phyloP scores from a whole-genome alignment of 352 stramenopile species.

The Pythium phragmiticola region DNA sequence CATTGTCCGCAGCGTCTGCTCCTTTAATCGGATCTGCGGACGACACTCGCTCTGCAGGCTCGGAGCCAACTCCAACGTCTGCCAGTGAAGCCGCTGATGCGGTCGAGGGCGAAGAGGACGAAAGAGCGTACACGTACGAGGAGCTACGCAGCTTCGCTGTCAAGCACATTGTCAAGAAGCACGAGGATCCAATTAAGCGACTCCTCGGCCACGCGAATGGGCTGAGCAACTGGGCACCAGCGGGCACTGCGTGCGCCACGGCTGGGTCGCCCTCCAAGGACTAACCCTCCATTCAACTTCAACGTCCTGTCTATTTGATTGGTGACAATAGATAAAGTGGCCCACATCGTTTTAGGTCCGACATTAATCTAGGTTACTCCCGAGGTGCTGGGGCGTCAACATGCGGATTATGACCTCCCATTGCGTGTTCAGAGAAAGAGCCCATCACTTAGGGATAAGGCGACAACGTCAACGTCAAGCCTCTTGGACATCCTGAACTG shows the following conservation, averaged over 20 bases:
- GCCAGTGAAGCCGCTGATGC: not conserved
- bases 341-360: not conserved
- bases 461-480: not conserved
- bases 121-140: slow-evolving; percentile 70
- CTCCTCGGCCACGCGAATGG: not conserved
- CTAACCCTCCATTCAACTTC: not conserved
- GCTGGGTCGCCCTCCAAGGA: not conserved
- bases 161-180: slow-evolving; percentile 46
- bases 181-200: slow-evolving; percentile 8
- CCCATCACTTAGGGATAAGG: not conserved
- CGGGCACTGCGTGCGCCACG: not conserved
- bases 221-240: not conserved
- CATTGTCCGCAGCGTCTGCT: slow-evolving; percentile 4
- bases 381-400: slow-evolving; percentile 1
- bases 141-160: slow-evolving; percentile 62
- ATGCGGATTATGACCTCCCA: slow-evolving; percentile 11
- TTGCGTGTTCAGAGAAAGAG: slow-evolving; percentile 4
- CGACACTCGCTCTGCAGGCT: not conserved
- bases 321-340: not conserved
- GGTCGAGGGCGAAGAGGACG: slow-evolving; percentile 63
- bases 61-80: not conserved
- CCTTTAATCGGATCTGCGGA: not conserved
- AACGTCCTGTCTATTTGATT: slow-evolving; percentile 3
- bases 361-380: not conserved
- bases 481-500: no score